These are phyloP conservation scores for Erythrophleum fordii DNA, from an alignment of 306 rosid genomes.

Conservation along the genomic window DNA sequence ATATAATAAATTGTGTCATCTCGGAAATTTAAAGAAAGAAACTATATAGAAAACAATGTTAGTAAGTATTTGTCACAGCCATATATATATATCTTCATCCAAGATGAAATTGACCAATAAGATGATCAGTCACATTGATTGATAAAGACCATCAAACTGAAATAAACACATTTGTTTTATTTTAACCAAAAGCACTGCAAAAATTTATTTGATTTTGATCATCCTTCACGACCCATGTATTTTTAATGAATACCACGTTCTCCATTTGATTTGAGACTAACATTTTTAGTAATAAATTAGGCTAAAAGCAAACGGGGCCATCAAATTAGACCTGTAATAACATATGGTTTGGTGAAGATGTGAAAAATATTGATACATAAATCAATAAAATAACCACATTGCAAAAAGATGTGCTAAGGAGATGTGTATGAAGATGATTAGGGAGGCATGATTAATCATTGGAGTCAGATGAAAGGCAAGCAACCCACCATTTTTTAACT, in stretches of 20 bases:
- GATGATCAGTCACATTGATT: slow-evolving; percentile 40
- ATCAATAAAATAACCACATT: background rate
- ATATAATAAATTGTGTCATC: background rate
- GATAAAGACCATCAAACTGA: slow-evolving; percentile 21
- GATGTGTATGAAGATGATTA: slow-evolving; percentile 15
- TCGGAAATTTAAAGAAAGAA: background rate
- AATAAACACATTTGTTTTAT: slow-evolving; percentile 7
- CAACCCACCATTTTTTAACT: slow-evolving; percentile 47
- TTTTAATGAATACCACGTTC: background rate
- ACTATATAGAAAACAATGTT: background rate
- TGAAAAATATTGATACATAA: background rate
- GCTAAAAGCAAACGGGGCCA: background rate
- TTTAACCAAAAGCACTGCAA: background rate
- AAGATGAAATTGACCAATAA: background rate
- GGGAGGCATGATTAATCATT: slow-evolving; percentile 48
- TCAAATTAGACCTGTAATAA: background rate
- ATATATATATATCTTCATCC: background rate
- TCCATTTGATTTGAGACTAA: background rate
- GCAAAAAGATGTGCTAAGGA: background rate
- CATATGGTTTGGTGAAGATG: slow-evolving; percentile 12
- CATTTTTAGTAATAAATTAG: background rate
- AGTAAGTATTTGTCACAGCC: slow-evolving; percentile 4
- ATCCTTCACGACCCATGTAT: background rate
- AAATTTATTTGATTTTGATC: background rate
- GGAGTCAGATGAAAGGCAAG: slow-evolving; percentile 66